A percentile compares a stretch with the other conserved stretches of the same genome.
These are phyloP conservation scores for Aspergillus homomorphus DNA, from an alignment of 495 filamentous ascomycete species.

Conservation along the genomic window DNA sequence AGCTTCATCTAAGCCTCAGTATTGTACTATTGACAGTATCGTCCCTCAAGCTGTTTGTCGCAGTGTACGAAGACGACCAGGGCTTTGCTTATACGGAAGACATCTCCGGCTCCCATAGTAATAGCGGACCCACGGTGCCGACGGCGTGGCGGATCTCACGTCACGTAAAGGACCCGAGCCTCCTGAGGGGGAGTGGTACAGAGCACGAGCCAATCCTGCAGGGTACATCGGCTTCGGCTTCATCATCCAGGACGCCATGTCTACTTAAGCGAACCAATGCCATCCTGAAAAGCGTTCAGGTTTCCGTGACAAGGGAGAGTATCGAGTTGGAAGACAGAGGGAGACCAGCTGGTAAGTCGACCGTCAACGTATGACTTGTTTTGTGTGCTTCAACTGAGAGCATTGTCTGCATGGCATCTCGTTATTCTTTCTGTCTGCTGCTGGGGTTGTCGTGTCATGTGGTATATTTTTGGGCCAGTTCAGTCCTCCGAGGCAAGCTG, in stretches of 20 bases:
- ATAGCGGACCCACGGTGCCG: not conserved
- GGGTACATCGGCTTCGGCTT: not conserved
- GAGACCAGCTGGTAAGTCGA: not conserved
- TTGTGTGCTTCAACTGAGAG: not conserved
- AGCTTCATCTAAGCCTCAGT: slow-evolving; percentile 28
- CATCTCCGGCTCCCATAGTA: not conserved
- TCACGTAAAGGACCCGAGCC: not conserved
- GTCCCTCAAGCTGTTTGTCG: slow-evolving; percentile 40
- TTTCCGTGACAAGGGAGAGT: not conserved
- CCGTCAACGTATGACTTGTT: not conserved
- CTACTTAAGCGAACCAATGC: not conserved
- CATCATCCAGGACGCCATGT: not conserved
- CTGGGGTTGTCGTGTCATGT: no score
- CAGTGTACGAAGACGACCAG: slow-evolving; percentile 32
- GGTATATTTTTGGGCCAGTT: no score
- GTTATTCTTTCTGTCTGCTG: no score
- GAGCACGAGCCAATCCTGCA: not conserved
- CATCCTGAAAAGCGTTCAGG: slow-evolving; percentile 3
- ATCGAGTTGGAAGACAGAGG: not conserved
- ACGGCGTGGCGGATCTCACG: not conserved
- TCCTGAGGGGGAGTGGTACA: not conserved
- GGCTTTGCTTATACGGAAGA: slow-evolving; percentile 31
- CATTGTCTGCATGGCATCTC: not conserved
- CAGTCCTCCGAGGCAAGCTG: no score
- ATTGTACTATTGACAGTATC: slow-evolving; percentile 24